Percentiles rank a stretch among this genome's conserved stretches.
These are phyloP conservation scores for Myochromella boudieri DNA, from an alignment of 768 basidiomycete species.

Conservation along the genomic window DNA sequence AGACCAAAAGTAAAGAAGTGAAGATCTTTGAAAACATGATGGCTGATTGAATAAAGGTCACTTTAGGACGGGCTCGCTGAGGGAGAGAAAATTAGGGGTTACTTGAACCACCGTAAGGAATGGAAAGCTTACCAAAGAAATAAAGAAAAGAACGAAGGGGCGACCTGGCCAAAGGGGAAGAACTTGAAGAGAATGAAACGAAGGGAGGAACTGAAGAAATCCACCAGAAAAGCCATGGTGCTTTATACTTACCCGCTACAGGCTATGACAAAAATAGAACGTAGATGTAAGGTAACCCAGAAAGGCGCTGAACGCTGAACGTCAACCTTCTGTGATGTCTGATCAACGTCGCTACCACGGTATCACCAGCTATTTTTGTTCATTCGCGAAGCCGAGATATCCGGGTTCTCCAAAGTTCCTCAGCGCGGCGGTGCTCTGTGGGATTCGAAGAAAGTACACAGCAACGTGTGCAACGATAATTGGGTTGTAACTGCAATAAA, in stretches of 20 bases:
- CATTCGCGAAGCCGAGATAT: background rate
- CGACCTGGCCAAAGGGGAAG: conserved; percentile 37
- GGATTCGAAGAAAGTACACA: no score
- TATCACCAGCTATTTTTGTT: conserved; percentile 1
- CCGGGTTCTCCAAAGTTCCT: conserved; percentile 4
- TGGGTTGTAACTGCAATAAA: no score
- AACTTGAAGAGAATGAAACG: conserved; percentile 22
- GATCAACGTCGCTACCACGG: conserved; percentile 9
- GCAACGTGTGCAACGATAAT: no score
- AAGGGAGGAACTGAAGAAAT: conserved; percentile 24
- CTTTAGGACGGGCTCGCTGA: conserved; percentile 6
- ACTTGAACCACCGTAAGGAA: conserved; percentile 5
- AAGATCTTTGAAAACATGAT: conserved; percentile 38
- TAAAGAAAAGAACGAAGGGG: conserved; percentile 29
- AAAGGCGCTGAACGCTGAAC: conserved; percentile 3
- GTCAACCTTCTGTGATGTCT: conserved; percentile 10
- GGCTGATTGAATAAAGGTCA: conserved; percentile 19
- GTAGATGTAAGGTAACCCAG: background rate
- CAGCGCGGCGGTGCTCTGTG: no score
- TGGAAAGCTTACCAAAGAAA: conserved; percentile 14
- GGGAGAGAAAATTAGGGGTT: background rate
- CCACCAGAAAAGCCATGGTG: background rate
- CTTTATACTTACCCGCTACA: conserved; percentile 4
- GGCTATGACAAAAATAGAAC: conserved; percentile 9
- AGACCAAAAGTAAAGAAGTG: conserved; percentile 24